phyloP scores from a whole-genome alignment of 2,329 filamentous ascomycete genomes.

The Septoria linicola region DNA sequence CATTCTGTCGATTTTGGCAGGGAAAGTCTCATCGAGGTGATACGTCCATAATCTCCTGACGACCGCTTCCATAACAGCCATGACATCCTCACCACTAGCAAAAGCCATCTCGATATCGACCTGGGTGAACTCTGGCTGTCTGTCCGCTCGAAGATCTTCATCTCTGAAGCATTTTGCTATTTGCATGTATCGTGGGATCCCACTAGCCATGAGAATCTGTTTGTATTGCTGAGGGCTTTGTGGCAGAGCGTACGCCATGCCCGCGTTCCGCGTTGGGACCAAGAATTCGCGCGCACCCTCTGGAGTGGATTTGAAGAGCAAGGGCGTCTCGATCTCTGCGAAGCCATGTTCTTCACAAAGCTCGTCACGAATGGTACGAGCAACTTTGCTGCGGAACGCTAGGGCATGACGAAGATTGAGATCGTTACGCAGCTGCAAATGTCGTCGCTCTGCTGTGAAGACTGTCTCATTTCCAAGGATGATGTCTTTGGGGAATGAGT shows the following conservation, averaged over 20 bases:
- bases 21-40: slow-evolving; percentile 47
- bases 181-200: slow-evolving; percentile 80
- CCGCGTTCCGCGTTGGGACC: slow-evolving; percentile 76
- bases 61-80: slow-evolving; percentile 56
- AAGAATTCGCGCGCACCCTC: slow-evolving; percentile 94
- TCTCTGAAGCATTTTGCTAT: slow-evolving; percentile 94
- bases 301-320: slow-evolving; percentile 95
- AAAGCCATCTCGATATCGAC: slow-evolving; percentile 95
- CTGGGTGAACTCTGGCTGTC: slow-evolving; percentile 96
- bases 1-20: slow-evolving; percentile 56
- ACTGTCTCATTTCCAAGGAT: slow-evolving; percentile 72
- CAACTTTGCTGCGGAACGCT: slow-evolving; percentile 64
- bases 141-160: slow-evolving; percentile 85
- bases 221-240: slow-evolving; percentile 99
- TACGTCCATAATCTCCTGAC: slow-evolving; percentile 56
- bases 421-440: slow-evolving; percentile 82
- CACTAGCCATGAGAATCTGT: slow-evolving; percentile 92
- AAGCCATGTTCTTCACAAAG: slow-evolving; percentile 60
- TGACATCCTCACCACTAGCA: slow-evolving; percentile 68
- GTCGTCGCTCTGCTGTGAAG: slow-evolving; percentile 72
- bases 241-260: slow-evolving; percentile 82
- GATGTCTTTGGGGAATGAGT: slow-evolving; percentile 71
- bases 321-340: slow-evolving; percentile 82
- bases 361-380: slow-evolving; percentile 53
- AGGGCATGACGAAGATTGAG: slow-evolving; percentile 65